Conservation (phyloP, 768 basidiomycete genomes). For the Phlegmacium glaucopus region DNA sequence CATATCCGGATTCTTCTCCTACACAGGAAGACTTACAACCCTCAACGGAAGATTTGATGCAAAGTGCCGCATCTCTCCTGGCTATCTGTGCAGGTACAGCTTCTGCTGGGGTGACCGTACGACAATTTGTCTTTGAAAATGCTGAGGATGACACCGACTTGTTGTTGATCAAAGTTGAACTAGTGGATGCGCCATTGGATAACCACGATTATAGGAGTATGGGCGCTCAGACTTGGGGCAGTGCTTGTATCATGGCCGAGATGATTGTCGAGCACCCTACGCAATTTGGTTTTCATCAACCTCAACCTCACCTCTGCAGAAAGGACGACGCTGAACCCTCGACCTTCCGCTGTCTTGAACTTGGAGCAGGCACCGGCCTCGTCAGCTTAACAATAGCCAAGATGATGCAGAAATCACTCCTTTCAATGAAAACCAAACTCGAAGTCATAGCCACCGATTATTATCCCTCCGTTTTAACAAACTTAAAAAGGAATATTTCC, state of each 20-base stretch:
- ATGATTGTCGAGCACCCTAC: constrained; percentile 58
- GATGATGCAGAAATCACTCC: constrained; percentile 24
- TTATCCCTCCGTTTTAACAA: constrained; percentile 68
- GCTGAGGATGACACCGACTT: not conserved
- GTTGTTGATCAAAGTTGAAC: constrained; percentile 35
- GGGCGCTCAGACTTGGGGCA: constrained; percentile 89
- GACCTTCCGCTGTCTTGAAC: constrained; percentile 58
- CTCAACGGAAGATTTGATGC: constrained; percentile 36
- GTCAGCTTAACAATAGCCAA: constrained; percentile 61
- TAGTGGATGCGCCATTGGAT: constrained; percentile 69
- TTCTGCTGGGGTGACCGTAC: constrained; percentile 55
- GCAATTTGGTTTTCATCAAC: constrained; percentile 36
- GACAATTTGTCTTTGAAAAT: constrained; percentile 44
- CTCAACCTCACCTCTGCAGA: not conserved
- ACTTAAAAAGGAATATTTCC: constrained; percentile 59
- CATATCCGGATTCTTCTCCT: constrained; percentile 5
- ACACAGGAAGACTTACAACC: not conserved
- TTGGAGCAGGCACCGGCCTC: constrained; percentile 84
- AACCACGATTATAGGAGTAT: constrained; percentile 70
- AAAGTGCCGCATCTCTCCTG: constrained; percentile 57
- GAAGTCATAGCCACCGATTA: constrained; percentile 71
- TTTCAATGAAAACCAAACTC: constrained; percentile 3
- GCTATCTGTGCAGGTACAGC: constrained; percentile 63
- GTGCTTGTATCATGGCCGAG: constrained; percentile 77
- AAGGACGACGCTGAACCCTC: not conserved